A percentile compares a stretch with the other conserved stretches of the same genome.
These are phyloP conservation scores for Pinus taeda DNA, from an alignment of 75 land plant species.

Conservation along the genomic window DNA sequence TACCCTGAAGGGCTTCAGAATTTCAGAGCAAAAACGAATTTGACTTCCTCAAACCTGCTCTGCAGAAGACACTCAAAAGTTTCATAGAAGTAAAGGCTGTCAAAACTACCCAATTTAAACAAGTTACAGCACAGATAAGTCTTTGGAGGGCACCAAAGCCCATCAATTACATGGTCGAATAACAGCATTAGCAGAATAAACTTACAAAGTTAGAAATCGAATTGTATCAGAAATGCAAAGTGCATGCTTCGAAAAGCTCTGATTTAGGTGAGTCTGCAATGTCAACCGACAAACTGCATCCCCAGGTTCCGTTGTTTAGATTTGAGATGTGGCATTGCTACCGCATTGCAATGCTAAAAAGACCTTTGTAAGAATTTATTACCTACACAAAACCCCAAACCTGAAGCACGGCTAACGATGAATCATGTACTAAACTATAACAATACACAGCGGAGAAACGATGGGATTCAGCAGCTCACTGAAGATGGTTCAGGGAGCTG, in stretches of 20 bases:
- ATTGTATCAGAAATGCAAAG: conserved; percentile 7
- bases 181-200: conserved; percentile 3
- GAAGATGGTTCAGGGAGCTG: conserved; percentile 13
- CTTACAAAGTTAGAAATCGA: conserved; percentile 13
- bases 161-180: conserved; percentile 5
- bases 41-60: conserved; percentile 8
- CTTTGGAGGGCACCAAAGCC: conserved; percentile 6
- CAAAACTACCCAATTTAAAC: conserved; percentile 7
- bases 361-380: conserved; percentile 3
- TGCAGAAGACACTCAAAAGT: conserved; percentile 8
- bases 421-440: conserved; percentile 6
- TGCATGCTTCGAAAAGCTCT: conserved; percentile 3
- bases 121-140: conserved; percentile 7
- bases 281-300: background rate
- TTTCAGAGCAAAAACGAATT: conserved; percentile 10
- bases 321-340: conserved; percentile 8
- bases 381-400: conserved; percentile 6
- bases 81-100: background rate
- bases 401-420: conserved; percentile 8
- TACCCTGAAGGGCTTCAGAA: conserved; percentile 8
- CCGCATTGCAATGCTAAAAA: conserved; percentile 6
- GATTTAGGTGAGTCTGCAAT: background rate
- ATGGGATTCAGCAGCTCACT: conserved; percentile 15
- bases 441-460: conserved; percentile 9
- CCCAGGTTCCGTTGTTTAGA: conserved; percentile 12